phyloP scores from a whole-genome alignment of 176 grass and related monocot species.

The Leersia perrieri region DNA sequence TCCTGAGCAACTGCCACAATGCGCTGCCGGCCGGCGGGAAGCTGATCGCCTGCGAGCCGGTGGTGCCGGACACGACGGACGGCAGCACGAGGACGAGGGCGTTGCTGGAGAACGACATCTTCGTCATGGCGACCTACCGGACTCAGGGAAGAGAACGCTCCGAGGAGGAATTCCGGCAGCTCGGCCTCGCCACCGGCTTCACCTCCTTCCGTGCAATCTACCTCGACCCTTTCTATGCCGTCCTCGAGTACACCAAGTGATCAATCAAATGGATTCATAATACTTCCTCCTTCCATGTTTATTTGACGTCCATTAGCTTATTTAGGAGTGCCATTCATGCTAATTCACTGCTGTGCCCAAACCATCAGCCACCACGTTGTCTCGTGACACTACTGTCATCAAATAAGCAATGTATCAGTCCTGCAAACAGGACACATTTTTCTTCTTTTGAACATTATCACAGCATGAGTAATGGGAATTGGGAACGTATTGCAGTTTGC shows the following conservation, averaged over 20 bases:
- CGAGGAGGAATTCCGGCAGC: constrained; percentile 69
- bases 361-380: not conserved
- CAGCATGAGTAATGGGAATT: not conserved
- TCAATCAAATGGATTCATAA: too few relatives aligned
- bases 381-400: not conserved
- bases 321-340: too few relatives aligned
- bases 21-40: constrained; percentile 73
- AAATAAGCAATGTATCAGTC: not conserved
- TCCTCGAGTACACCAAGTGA: constrained; percentile 76
- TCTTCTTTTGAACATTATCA: not conserved
- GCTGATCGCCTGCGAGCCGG: constrained; percentile 79
- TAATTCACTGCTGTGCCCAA: not conserved
- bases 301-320: too few relatives aligned
- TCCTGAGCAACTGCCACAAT: constrained; percentile 65
- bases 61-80: constrained; percentile 68
- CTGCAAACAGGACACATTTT: not conserved
- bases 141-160: constrained; percentile 65
- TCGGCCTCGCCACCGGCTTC: constrained; percentile 58
- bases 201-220: constrained; percentile 54
- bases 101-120: constrained; percentile 81
- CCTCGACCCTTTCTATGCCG: constrained; percentile 71
- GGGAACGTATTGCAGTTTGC: not conserved
- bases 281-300: too few relatives aligned
- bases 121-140: constrained; percentile 84
- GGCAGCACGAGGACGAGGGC: constrained; percentile 63